Evolutionary conservation across 2,329 filamentous ascomycete species (phyloP), one percentile per base, ranked within the genome.

Genomic region (Macroventuria anomochaeta): DNA sequence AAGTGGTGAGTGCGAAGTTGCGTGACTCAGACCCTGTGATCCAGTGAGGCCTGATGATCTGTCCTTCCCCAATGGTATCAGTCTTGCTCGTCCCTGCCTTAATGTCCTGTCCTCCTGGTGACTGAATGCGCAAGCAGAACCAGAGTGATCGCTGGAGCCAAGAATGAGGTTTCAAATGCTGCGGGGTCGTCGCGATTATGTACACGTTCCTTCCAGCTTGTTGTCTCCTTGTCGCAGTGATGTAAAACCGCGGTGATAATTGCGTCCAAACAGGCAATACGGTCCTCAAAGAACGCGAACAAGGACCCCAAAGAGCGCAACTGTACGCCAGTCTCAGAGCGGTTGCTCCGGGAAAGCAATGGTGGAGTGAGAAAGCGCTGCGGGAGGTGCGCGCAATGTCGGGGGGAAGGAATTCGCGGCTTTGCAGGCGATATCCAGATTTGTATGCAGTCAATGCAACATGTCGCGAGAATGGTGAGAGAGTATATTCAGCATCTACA

Each of bases 181-280:
- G 51, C 53, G 39, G 23, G 18, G 23, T 23, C 11, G 50, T 46
- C 44, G 38, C 46, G 37, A 29, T 57, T 58, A 58, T 63, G 56
- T 63, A 62, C 32, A 47, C 21, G 36, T 23, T 18, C 33, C 17
- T 21, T 44, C 37, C 43, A 36, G 52, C 57, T 61, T 61, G 58
- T 53, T 50, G 49, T 49, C 37, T 50, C 46, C 51, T 59, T 61
- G 53, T 61, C 40, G 58, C 41, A 33, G 52, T 53, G 62, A 50
- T 37, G 50, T 50, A 50, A 55, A 56, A 58, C 36, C 37, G 53
- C 39, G 33, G 17, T 23, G 36, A 18, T 44, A 49, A 53, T 61
- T 61, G 55, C 49, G 31, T 41, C 46, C 54, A 63, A 63, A 58
- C 61, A 58, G 52, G 37, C 34, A 39, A 43, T 31, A 37, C 31